A percentile compares a stretch with the other conserved stretches of the same genome.
Evolutionary conservation across 139 green algal genomes (phyloP).

Genomic region (Chlamydomonas schloesseri): DNA sequence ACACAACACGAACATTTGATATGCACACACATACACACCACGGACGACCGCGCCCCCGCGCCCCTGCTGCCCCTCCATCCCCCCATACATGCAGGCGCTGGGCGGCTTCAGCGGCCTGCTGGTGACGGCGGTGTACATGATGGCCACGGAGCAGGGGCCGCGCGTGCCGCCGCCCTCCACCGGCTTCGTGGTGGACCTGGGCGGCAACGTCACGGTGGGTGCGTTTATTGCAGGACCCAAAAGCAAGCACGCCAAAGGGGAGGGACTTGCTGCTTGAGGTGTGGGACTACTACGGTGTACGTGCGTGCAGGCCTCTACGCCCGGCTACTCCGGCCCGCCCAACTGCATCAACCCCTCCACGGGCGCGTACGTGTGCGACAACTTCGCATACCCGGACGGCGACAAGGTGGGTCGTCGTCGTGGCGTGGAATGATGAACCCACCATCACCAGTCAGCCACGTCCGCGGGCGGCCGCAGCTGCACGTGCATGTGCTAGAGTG

Average conservation of each 20-base stretch:
- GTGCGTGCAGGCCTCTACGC: slow-evolving; percentile 40
- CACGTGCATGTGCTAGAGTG: too few species aligned
- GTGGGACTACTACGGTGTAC: too few species aligned
- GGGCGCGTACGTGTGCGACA: slow-evolving; percentile 47
- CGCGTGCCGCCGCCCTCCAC: background rate
- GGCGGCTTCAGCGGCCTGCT: slow-evolving; percentile 33
- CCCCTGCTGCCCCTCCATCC: background rate
- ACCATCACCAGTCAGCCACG: too few species aligned
- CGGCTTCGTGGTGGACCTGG: slow-evolving; percentile 42
- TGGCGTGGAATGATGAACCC: slow-evolving; percentile 3
- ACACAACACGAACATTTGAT: too few species aligned
- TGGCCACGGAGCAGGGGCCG: background rate
- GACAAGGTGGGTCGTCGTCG: slow-evolving; percentile 4
- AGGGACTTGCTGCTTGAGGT: too few species aligned
- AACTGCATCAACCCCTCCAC: slow-evolving; percentile 34
- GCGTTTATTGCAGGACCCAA: too few species aligned
- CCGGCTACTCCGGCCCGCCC: slow-evolving; percentile 20
- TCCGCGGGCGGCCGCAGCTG: too few species aligned
- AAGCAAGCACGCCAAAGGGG: too few species aligned
- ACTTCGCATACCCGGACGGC: slow-evolving; percentile 53
- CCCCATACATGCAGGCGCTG: background rate
- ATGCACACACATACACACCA: too few species aligned
- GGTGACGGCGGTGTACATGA: background rate
- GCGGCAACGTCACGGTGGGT: slow-evolving; percentile 27
- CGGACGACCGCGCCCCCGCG: too few species aligned